Evolutionary conservation across 768 basidiomycete species (phyloP).

Genomic region (Naganishia antarctica): DNA sequence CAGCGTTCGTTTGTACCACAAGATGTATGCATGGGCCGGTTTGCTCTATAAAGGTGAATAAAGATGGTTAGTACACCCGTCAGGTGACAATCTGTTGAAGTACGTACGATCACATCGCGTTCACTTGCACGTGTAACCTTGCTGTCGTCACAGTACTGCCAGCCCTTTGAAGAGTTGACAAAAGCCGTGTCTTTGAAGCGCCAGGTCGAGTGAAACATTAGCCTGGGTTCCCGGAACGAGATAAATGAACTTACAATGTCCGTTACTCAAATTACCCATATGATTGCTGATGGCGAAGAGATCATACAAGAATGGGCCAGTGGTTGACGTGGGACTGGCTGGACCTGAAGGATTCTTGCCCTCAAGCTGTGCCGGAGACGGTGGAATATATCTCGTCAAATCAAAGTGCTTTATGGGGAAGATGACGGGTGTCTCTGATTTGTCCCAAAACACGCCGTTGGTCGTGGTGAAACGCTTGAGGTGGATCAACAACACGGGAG

Average conservation of each 20-base stretch:
- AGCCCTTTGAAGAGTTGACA: slow-evolving; percentile 76
- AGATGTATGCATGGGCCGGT: slow-evolving; percentile 42
- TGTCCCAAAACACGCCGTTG: slow-evolving; percentile 80
- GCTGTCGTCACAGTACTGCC: slow-evolving; percentile 93
- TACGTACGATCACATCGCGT: slow-evolving; percentile 71
- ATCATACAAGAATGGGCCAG: slow-evolving; percentile 89
- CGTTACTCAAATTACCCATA: slow-evolving; percentile 85
- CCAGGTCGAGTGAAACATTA: neutral
- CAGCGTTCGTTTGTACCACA: slow-evolving; percentile 45
- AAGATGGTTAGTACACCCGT: neutral
- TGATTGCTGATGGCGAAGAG: slow-evolving; percentile 95
- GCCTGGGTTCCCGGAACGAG: no score
- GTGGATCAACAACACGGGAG: slow-evolving; percentile 85
- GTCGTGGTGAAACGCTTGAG: slow-evolving; percentile 80
- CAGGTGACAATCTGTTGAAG: no score
- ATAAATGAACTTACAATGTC: slow-evolving; percentile 83
- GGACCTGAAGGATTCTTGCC: slow-evolving; percentile 50
- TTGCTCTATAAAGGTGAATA: slow-evolving; percentile 31
- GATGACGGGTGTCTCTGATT: slow-evolving; percentile 89
- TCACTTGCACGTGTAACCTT: slow-evolving; percentile 68
- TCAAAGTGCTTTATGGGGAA: slow-evolving; percentile 67
- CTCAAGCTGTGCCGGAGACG: slow-evolving; percentile 54
- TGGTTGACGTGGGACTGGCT: slow-evolving; percentile 68
- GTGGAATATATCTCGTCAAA: slow-evolving; percentile 77
- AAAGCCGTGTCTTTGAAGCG: slow-evolving; percentile 76